Conservation (phyloP, 2,329 filamentous ascomycete species). For the Curvularia spicifera region DNA sequence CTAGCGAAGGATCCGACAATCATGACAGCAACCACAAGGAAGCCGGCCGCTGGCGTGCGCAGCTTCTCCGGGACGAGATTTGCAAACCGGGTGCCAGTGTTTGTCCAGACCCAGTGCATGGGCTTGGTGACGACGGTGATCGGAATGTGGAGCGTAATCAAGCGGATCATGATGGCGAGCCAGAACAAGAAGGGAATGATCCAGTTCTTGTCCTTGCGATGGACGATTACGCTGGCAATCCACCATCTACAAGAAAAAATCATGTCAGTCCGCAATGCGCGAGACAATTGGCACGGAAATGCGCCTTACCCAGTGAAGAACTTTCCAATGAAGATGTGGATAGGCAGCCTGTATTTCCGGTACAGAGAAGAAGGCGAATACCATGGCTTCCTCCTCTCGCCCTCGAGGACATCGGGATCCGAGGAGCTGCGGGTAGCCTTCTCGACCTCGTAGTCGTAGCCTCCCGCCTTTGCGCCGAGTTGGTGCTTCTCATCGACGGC, state of each 20-base stretch:
- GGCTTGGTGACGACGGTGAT: slow-evolving; percentile 70
- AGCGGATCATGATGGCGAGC: slow-evolving; percentile 73
- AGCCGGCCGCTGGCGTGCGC: slow-evolving; percentile 67
- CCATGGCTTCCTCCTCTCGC: slow-evolving; percentile 26
- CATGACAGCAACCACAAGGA: slow-evolving; percentile 72
- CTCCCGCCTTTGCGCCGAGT: slow-evolving; percentile 43
- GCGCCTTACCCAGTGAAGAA: slow-evolving; percentile 60
- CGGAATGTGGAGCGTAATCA: slow-evolving; percentile 76
- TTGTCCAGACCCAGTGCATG: slow-evolving; percentile 70
- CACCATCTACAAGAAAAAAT: slow-evolving; percentile 64
- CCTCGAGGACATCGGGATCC: slow-evolving; percentile 25
- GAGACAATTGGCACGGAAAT: slow-evolving; percentile 7
- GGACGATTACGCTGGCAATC: slow-evolving; percentile 75
- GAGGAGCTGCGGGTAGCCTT: slow-evolving; percentile 48
- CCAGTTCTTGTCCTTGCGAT: slow-evolving; percentile 78
- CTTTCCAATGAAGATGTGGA: slow-evolving; percentile 53
- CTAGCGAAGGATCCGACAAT: slow-evolving; percentile 80
- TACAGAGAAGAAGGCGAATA: slow-evolving; percentile 28
- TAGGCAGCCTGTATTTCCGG: slow-evolving; percentile 52
- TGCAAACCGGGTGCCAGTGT: slow-evolving; percentile 66
- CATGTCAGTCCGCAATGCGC: slow-evolving; percentile 26
- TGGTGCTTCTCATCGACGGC: slow-evolving; percentile 32
- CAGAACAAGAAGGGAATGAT: slow-evolving; percentile 83
- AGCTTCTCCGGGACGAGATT: slow-evolving; percentile 70
- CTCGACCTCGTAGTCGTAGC: slow-evolving; percentile 48